Evolutionary conservation across 495 filamentous ascomycete species (phyloP).

Genomic region (Trichocladium uniseriatum): DNA sequence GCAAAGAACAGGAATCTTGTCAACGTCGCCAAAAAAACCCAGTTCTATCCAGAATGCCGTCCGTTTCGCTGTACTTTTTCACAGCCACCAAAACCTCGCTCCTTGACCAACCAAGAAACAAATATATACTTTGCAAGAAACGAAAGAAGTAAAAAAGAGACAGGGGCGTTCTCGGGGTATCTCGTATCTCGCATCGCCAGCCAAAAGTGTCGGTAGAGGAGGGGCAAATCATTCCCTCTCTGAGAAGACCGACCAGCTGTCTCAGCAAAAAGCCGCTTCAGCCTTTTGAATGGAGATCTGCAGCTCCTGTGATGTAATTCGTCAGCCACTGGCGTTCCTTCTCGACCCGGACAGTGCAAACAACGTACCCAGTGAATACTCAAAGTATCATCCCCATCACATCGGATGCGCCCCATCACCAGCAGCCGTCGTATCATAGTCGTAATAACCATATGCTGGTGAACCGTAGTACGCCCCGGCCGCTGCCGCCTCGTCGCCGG

Average conservation of each 20-base stretch:
- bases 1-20: not conserved
- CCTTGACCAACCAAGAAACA: constrained; percentile 5
- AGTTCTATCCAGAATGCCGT: not conserved
- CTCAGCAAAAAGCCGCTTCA: not conserved
- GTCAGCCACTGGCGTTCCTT: not conserved
- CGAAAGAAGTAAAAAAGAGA: not conserved
- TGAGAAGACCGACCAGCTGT: too few relatives aligned
- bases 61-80: not conserved
- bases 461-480: constrained; percentile 1
- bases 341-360: not conserved
- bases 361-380: too few relatives aligned
- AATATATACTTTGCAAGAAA: too few relatives aligned
- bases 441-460: constrained; percentile 4
- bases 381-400: not conserved
- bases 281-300: too few relatives aligned
- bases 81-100: constrained; percentile 2
- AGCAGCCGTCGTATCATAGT: not conserved
- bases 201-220: not conserved
- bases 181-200: too few relatives aligned
- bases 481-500: not conserved
- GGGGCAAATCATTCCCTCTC: constrained; percentile 5
- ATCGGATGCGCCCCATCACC: not conserved
- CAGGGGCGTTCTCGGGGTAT: not conserved
- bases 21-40: not conserved
- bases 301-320: too few relatives aligned